Conservation (phyloP, 768 basidiomycete species). For the Sporobolomyces phaffii region DNA sequence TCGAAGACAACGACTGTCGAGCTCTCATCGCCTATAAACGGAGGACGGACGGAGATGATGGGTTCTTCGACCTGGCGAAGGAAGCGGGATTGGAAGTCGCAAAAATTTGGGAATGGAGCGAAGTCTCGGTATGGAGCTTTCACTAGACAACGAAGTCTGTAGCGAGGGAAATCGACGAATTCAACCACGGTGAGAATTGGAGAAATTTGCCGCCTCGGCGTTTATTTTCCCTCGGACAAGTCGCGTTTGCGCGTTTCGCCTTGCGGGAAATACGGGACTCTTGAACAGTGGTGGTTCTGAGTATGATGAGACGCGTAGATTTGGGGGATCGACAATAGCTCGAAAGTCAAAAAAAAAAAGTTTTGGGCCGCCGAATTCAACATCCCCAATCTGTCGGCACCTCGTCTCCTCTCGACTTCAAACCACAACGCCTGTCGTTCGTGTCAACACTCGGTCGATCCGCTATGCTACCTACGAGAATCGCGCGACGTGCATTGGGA, state of each 20-base stretch:
- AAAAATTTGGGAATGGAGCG: conserved; percentile 32
- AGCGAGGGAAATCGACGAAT: neutral
- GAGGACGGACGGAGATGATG: conserved; percentile 38
- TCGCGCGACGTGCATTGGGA: neutral
- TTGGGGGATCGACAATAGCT: no score
- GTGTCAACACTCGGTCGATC: neutral
- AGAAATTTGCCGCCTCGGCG: neutral
- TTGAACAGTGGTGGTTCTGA: no score
- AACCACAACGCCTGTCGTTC: neutral
- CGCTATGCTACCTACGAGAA: conserved; percentile 10
- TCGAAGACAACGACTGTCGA: neutral
- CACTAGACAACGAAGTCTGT: neutral
- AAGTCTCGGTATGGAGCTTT: conserved; percentile 34
- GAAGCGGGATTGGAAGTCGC: conserved; percentile 10
- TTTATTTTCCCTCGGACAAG: neutral
- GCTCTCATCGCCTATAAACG: conserved; percentile 39
- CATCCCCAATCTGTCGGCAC: neutral
- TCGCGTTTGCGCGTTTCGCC: no score
- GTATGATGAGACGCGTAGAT: no score
- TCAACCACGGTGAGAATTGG: neutral
- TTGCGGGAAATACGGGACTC: no score
- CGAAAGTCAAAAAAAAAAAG: neutral
- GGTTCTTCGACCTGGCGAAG: conserved; percentile 29
- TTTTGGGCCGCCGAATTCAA: neutral
- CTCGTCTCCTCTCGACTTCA: neutral